These are phyloP conservation scores for Stevia rebaudiana DNA, from an alignment of 140 eudicot genomes.

Conservation along the genomic window DNA sequence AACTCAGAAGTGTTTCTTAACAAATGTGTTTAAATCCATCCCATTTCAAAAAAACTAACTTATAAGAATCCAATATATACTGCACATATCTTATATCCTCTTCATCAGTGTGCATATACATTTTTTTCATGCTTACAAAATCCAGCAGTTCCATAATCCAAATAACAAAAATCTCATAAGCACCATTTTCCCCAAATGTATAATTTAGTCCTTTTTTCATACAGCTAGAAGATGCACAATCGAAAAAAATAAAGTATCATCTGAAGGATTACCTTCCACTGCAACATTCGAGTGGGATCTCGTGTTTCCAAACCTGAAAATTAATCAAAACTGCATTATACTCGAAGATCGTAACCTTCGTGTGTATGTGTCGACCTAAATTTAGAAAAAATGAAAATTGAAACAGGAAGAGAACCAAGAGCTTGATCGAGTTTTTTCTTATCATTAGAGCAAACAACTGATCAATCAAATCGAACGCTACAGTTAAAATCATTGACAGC, in stretches of 20 bases:
- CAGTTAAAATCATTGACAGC: background rate
- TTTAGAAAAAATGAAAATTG: background rate
- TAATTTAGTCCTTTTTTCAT: background rate
- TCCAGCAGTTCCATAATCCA: background rate
- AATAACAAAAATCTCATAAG: background rate
- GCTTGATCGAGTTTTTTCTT: background rate
- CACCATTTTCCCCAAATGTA: conserved; percentile 12
- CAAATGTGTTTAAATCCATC: background rate
- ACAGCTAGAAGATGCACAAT: background rate
- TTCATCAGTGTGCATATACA: background rate
- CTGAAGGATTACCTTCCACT: conserved; percentile 29
- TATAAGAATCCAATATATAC: background rate
- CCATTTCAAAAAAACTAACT: background rate
- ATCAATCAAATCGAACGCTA: conserved; percentile 8
- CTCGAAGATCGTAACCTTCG: conserved; percentile 8
- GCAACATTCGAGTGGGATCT: conserved; percentile 38
- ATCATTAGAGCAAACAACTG: background rate
- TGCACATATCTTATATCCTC: background rate
- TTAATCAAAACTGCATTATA: background rate
- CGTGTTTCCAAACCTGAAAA: conserved; percentile 42
- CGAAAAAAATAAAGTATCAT: background rate
- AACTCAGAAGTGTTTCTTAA: background rate
- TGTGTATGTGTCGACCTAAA: background rate
- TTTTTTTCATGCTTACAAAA: conserved; percentile 3
- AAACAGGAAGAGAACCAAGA: background rate